phyloP scores from a whole-genome alignment of 495 filamentous ascomycete species.

The Penicillium taxi region DNA sequence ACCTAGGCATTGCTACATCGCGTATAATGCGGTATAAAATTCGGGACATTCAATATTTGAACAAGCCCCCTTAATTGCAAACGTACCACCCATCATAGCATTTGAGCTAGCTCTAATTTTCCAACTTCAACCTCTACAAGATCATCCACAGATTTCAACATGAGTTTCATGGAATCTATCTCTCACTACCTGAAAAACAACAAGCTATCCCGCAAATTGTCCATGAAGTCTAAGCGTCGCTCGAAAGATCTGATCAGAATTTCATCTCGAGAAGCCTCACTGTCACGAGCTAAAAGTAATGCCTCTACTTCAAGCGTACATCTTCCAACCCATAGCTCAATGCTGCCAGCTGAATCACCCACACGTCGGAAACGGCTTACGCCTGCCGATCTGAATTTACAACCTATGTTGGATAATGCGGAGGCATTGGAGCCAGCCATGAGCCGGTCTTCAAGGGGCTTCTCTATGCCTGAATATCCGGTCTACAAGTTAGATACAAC shows the following conservation, averaged over 20 bases:
- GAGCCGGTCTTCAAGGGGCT: constrained; percentile 2
- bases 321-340: constrained; percentile 7
- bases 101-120: too few relatives aligned
- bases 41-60: too few relatives aligned
- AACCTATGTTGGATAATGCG: constrained; percentile 14
- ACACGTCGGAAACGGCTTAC: constrained; percentile 5
- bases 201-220: constrained; percentile 12
- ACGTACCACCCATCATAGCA: too few relatives aligned
- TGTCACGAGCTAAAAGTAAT: constrained; percentile 9
- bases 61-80: too few relatives aligned
- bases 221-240: constrained; percentile 10
- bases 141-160: too few relatives aligned
- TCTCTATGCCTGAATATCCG: constrained; percentile 15
- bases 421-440: constrained; percentile 3
- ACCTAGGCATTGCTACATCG: too few relatives aligned
- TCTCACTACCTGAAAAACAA: constrained; percentile 13
- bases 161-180: constrained; percentile 20
- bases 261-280: constrained; percentile 8
- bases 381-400: constrained; percentile 8
- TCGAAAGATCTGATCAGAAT: constrained; percentile 20
- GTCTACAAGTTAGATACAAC: constrained; percentile 16
- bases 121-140: too few relatives aligned
- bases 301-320: constrained; percentile 12
- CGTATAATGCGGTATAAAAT: too few relatives aligned
- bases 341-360: constrained; percentile 10